phyloP scores from a whole-genome alignment of 495 filamentous ascomycete species.

The Parathielavia appendiculata region DNA sequence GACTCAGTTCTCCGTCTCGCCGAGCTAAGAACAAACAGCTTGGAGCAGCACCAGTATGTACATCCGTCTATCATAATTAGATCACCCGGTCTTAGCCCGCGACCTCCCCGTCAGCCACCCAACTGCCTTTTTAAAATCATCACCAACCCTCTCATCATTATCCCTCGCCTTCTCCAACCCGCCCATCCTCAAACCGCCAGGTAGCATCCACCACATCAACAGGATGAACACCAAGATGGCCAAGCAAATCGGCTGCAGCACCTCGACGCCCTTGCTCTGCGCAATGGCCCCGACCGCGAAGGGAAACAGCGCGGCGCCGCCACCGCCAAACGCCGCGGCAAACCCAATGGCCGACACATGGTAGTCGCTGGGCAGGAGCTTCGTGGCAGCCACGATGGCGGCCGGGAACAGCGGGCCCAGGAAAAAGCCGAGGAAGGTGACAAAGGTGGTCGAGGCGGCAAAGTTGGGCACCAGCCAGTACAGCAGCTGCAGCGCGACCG shows the following conservation, averaged over 20 bases:
- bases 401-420: constrained; percentile 79
- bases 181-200: constrained; percentile 29
- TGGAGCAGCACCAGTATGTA: neutral
- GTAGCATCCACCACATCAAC: constrained; percentile 46
- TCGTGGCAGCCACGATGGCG: constrained; percentile 72
- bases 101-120: constrained; percentile 19
- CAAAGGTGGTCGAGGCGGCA: constrained; percentile 65
- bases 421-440: constrained; percentile 70
- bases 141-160: constrained; percentile 28
- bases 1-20: too few relatives aligned
- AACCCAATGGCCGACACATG: constrained; percentile 83
- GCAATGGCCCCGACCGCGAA: constrained; percentile 84
- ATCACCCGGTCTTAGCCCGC: constrained; percentile 1
- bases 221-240: constrained; percentile 58
- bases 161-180: constrained; percentile 35
- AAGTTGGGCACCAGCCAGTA: constrained; percentile 81
- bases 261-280: constrained; percentile 69
- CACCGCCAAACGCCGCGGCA: constrained; percentile 72
- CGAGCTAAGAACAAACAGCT: too few relatives aligned
- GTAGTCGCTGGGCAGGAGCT: constrained; percentile 68
- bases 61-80: neutral
- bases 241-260: constrained; percentile 71
- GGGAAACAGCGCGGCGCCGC: constrained; percentile 73
- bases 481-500: constrained; percentile 65
- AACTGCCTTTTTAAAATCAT: constrained; percentile 14